Evolutionary conservation across 805 yeast genomes (phyloP).

Genomic region (Dipodascus geniculatus): DNA sequence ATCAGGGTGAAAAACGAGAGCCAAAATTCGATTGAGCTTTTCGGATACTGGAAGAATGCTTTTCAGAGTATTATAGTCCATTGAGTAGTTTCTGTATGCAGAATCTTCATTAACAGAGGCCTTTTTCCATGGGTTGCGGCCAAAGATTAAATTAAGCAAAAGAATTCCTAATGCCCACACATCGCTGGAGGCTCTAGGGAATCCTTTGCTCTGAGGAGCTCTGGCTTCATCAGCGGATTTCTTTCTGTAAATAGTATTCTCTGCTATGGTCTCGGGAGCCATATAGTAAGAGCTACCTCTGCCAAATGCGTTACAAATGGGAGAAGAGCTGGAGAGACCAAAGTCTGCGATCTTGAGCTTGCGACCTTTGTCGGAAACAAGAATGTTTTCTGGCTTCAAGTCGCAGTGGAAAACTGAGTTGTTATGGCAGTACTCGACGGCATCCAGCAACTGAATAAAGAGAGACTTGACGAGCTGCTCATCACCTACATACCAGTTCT

Average conservation of each 20-base stretch:
- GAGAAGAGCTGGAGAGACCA: conserved; percentile 57
- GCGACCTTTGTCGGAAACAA: conserved; percentile 46
- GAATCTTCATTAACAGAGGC: conserved; percentile 40
- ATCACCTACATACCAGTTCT: conserved; percentile 30
- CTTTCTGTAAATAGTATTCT: conserved; percentile 16
- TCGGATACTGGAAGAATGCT: conserved; percentile 1
- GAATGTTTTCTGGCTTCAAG: conserved; percentile 85
- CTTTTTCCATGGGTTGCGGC: conserved; percentile 89
- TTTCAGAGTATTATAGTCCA: background rate
- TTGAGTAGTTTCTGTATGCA: background rate
- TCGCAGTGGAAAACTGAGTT: conserved; percentile 86
- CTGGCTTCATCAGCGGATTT: conserved; percentile 12
- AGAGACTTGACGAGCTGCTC: conserved; percentile 41
- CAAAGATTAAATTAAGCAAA: conserved; percentile 66
- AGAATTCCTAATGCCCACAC: conserved; percentile 82
- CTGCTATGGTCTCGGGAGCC: conserved; percentile 65
- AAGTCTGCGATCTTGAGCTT: conserved; percentile 59
- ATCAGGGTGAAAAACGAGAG: background rate
- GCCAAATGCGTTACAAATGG: conserved; percentile 54
- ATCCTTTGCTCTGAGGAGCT: background rate
- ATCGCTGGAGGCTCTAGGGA: conserved; percentile 29
- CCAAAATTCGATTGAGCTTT: background rate
- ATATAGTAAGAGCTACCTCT: conserved; percentile 83
- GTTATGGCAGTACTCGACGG: conserved; percentile 63
- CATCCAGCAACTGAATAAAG: conserved; percentile 65